Evolutionary conservation across 495 filamentous ascomycete species (phyloP), one percentile per base, ranked within the genome.

Genomic region (Bacidia gigantensis): DNA sequence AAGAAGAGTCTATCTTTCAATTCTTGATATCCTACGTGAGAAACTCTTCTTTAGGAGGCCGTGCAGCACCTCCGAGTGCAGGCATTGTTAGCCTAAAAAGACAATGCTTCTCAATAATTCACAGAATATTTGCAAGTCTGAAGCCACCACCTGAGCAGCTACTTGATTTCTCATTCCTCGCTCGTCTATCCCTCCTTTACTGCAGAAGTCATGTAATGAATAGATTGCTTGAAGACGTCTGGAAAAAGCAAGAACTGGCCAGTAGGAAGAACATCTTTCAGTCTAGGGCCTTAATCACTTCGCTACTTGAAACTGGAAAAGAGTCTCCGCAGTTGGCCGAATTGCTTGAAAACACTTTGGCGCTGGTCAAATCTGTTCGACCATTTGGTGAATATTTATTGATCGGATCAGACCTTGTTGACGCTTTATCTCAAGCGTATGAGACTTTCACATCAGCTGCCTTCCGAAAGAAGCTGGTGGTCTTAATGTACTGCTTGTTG

Each of bases 401-500:
- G 63, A 80, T 81, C 0, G 89, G 89, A 17, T 86, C 85, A 45
- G 89, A 95, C 63, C 89, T 89, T 58, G 61, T 94, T 11, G 89
- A 95, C 60, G 79, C 82, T 2, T 69, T 93, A 12, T 68, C 74
- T 26, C 75, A 71, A 55, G 77, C 77, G 47, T 93, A 84, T 64
- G 76, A 71, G 41, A 67, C 78, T 46, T 52, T 58, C 22, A 74
- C 71, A 56, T 74, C 79, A 41, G 74, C 72, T 12, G 72, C 72
- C 5, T 61, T 83, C 11, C 74, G 78, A 42, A 80, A 74, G 51
- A 69, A 74, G 3, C 68, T 92, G n/a, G 71, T 87, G 17, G 75
- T 79, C 3, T 80, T 81, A 3, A 66, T 79, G 12, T 95, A 89
- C 57, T 72, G 88, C 7, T 81, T 84, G 32, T 66, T 94, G 2